Evolutionary conservation across 2,329 filamentous ascomycete genomes (phyloP), one percentile per base, ranked within the genome.

Genomic region (Amauroascus verrucosus): DNA sequence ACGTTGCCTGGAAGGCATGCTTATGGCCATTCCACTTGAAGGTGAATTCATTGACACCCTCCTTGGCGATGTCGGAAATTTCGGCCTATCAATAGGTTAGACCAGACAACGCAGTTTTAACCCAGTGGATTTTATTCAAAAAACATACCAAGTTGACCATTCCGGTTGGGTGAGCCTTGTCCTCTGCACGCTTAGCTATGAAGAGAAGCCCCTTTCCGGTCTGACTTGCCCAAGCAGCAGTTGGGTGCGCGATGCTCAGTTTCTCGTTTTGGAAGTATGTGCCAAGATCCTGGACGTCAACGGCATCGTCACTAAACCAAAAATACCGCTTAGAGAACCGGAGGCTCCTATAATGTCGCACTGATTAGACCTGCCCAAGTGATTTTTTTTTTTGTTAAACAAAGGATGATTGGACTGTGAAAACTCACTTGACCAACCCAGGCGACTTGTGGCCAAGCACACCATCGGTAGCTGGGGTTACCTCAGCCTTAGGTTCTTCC

Each of bases 141-240:
- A 3, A 53, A 69, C 86, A 66, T 80, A 95, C 88, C 69, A 96
- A 75, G 72, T 88, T 87, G 70, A 97, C 84, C 63, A 93, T 83
- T 65, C 88, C 85, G 62, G 83, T 78, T 57, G 91, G 90, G 56
- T 80, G 79, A 60, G 81, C 77, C 82, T 94, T 95, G 74, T 95
- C 86, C 65, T 82, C 79, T 50, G 79, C 77, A 72, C 87, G 84
- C 82, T 91, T 89, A 72, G 85, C 84, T 72, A 88, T 86, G 79
- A 94, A 95, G 40, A 97, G 77, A 18, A 97, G 85, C 67, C 93
- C 93, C 78, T 95, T 95, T 70, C 91, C 91, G 56, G 91, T 96
- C 78, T 95, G 83, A 62, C 83, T 83, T 59, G 91, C 88, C 88
- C 93, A 96, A 33, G 93, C 86, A 62, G 83, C 85, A 63, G 85